Evolutionary conservation across 345 rosid genomes (phyloP).

Genomic region (Salix suchowensis): DNA sequence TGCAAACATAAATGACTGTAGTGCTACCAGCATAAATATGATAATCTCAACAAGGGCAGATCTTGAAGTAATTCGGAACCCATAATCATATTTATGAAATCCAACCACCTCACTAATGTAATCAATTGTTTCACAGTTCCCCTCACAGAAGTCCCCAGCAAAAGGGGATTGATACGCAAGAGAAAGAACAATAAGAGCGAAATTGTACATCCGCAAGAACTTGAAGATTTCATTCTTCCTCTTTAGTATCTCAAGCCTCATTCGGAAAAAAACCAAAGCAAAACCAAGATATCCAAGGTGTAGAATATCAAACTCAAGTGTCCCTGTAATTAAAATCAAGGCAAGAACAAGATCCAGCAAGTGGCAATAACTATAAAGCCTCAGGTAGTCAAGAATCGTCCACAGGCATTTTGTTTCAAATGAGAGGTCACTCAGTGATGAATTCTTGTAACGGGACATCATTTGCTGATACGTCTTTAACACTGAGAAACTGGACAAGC

Average conservation of each 20-base stretch:
- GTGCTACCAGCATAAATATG: constrained; percentile 42
- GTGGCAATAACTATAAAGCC: constrained; percentile 44
- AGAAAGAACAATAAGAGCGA: constrained; percentile 39
- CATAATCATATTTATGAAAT: constrained; percentile 44
- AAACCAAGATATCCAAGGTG: constrained; percentile 56
- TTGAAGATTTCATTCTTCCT: constrained; percentile 40
- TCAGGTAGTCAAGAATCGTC: constrained; percentile 41
- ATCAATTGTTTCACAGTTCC: constrained; percentile 24
- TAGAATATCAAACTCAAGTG: constrained; percentile 56
- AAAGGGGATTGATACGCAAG: constrained; percentile 49
- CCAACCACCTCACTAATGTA: constrained; percentile 34
- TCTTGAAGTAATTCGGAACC: constrained; percentile 45
- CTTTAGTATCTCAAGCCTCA: constrained; percentile 38
- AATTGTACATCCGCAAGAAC: constrained; percentile 42
- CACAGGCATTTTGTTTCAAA: constrained; percentile 39
- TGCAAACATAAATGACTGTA: constrained; percentile 44
- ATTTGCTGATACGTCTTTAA: constrained; percentile 27
- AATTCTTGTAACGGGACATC: constrained; percentile 25
- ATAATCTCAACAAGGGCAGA: constrained; percentile 48
- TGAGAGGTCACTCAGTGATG: constrained; percentile 35
- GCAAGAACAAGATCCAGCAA: constrained; percentile 40
- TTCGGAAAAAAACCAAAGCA: constrained; percentile 47
- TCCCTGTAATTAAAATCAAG: constrained; percentile 48
- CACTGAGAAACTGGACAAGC: constrained; percentile 30
- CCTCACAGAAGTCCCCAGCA: constrained; percentile 26